Percentiles rank a stretch among this genome's conserved stretches.
These are phyloP conservation scores for Juncus inflexus DNA, from an alignment of 176 grass and related monocot species.

Conservation along the genomic window DNA sequence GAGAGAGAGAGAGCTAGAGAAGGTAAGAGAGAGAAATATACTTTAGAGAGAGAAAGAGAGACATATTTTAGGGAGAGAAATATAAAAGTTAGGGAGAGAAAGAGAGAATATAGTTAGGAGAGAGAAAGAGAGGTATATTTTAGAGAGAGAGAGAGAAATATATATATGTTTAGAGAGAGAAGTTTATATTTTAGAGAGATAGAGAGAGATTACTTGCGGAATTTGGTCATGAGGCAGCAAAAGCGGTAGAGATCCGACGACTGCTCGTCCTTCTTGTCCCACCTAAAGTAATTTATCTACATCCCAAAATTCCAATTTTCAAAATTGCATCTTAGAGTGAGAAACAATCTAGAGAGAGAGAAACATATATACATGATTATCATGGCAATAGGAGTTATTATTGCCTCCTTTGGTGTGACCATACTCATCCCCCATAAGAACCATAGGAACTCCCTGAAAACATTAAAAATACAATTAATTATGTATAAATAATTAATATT, in stretches of 20 bases:
- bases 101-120: background rate
- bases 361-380: slow-evolving; percentile 50
- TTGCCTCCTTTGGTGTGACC: slow-evolving; percentile 96
- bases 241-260: slow-evolving; percentile 63
- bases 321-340: background rate
- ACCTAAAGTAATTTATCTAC: slow-evolving; percentile 88
- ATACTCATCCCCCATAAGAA: slow-evolving; percentile 97
- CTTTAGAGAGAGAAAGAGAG: background rate
- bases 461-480: no score
- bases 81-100: background rate
- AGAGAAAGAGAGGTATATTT: no score
- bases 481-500: slow-evolving; percentile 8
- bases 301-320: slow-evolving; percentile 13
- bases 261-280: slow-evolving; percentile 75
- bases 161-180: background rate
- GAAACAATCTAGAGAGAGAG: background rate
- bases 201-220: slow-evolving; percentile 45
- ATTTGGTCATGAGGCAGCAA: slow-evolving; percentile 65
- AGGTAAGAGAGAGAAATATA: background rate
- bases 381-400: slow-evolving; percentile 98
- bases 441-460: slow-evolving; percentile 89
- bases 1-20: background rate
- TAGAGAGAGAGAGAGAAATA: no score
- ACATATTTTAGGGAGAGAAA: slow-evolving; percentile 23
- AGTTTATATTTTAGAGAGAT: background rate